Evolutionary conservation across 345 rosid species (phyloP), one percentile per base, ranked within the genome.

Genomic region (Arabis alpina): DNA sequence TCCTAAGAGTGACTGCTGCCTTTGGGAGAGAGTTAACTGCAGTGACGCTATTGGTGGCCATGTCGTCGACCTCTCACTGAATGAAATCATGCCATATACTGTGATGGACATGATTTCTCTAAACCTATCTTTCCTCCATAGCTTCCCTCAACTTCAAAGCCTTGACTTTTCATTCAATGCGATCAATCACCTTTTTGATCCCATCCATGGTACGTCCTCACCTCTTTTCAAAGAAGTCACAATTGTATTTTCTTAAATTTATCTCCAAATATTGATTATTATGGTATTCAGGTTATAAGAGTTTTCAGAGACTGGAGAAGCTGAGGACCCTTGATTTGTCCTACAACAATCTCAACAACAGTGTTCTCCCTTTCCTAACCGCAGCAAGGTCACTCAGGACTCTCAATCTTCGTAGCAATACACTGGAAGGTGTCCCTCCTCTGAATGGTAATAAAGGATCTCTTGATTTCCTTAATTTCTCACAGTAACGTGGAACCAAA

Each of bases 21-120:
- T 4, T 19, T 72, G 76, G 76, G 76, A 72, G 63, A 72, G 70
- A 63, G 70, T 72, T 1, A 72, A 54, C 13, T 72, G 76, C n/a
- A 54, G 55, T 52, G 68, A 41, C 2, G 43, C 30, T 42, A 27
- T 10, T 25, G 5, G 2, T 34, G 55, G 56, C 27, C 70, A 54
- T 32, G 40, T 72, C 54, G 3, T 63, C 11, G 30, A 63, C 14
- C 76, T 72, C 48, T 61, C 70, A 7, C 36, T 72, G 4, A 54
- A 47, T 32, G 16, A 37, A 15, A n/a, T n/a, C n/a, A n/a, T n/a
- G n/a, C n/a, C n/a, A n/a, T n/a, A n/a, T n/a, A n/a, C n/a, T n/a
- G n/a, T n/a, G n/a, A n/a, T n/a, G n/a, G n/a, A n/a, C n/a, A n/a
- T n/a, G n/a, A n/a, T n/a, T n/a, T n/a, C n/a, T 3, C 37, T 72